Evolutionary conservation across 768 basidiomycete species (phyloP).

Genomic region (Psilocybe subaeruginosa): DNA sequence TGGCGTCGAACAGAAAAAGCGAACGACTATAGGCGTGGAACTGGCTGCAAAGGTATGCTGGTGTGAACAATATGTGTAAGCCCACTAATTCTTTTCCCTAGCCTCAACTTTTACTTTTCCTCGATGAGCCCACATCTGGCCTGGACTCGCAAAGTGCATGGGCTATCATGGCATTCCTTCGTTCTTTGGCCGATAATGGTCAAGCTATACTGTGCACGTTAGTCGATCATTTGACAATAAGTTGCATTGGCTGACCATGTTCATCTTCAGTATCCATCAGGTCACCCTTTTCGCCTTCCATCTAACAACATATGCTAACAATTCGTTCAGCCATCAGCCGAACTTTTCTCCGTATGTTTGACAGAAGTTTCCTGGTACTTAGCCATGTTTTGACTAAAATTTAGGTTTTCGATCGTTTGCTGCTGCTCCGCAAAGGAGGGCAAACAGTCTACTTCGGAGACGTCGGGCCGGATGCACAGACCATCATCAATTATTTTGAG

Average conservation of each 20-base stretch:
- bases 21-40: conserved; percentile 87
- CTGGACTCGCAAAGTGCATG: conserved; percentile 88
- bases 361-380: background rate
- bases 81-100: conserved; percentile 23
- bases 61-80: background rate
- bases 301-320: background rate
- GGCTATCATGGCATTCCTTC: conserved; percentile 78
- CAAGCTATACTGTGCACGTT: conserved; percentile 92
- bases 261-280: conserved; percentile 44
- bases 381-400: background rate
- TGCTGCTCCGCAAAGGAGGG: conserved; percentile 81
- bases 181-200: conserved; percentile 76
- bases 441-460: conserved; percentile 77
- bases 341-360: conserved; percentile 67
- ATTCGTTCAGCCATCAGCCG: conserved; percentile 68
- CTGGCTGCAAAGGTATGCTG: conserved; percentile 77
- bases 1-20: conserved; percentile 74
- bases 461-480: conserved; percentile 61
- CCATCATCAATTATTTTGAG: conserved; percentile 80
- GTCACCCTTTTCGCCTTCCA: conserved; percentile 15
- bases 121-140: conserved; percentile 90
- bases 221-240: conserved; percentile 23
- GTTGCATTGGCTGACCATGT: background rate
- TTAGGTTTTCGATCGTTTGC: conserved; percentile 74
- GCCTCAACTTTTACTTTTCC: conserved; percentile 81